A percentile compares a stretch with the other conserved stretches of the same genome.
These are phyloP conservation scores for Leccinum disarticulatum DNA, from an alignment of 768 basidiomycete species.

Conservation along the genomic window DNA sequence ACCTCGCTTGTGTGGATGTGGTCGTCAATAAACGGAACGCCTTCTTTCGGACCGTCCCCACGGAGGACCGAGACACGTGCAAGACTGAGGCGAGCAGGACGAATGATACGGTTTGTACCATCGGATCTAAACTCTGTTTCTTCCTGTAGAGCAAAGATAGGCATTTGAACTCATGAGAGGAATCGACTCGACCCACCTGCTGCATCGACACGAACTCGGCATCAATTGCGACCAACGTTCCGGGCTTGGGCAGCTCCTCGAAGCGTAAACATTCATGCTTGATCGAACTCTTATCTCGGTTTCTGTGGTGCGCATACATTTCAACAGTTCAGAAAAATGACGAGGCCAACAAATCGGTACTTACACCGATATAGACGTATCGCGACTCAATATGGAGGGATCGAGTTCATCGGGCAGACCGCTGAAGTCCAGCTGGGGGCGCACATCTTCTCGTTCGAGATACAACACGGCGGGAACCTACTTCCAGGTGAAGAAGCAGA, in stretches of 20 bases:
- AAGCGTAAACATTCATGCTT: conserved; percentile 73
- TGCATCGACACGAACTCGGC: conserved; percentile 98
- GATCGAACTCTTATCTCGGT: conserved; percentile 69
- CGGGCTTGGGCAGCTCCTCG: conserved; percentile 81
- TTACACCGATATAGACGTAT: conserved; percentile 86
- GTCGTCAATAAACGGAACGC: conserved; percentile 94
- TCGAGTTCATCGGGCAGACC: conserved; percentile 67
- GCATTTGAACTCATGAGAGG: background rate
- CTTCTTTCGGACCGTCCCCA: conserved; percentile 77
- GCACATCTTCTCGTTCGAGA: conserved; percentile 71
- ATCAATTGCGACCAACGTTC: conserved; percentile 91
- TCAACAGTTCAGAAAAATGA: background rate
- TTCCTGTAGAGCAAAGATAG: conserved; percentile 51
- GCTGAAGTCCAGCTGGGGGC: conserved; percentile 58
- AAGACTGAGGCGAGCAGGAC: conserved; percentile 88
- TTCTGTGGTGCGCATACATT: conserved; percentile 42
- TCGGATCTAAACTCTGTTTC: conserved; percentile 95
- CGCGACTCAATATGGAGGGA: conserved; percentile 71
- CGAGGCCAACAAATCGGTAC: conserved; percentile 23
- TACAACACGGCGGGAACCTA: conserved; percentile 91
- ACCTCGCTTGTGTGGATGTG: conserved; percentile 95
- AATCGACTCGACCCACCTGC: conserved; percentile 49
- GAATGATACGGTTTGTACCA: conserved; percentile 87
- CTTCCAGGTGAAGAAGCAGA: conserved; percentile 16
- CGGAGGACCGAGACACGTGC: conserved; percentile 94